A percentile compares a stretch with the other conserved stretches of the same genome.
phyloP scores from a whole-genome alignment of 306 rosid species.

The Lathyrus tuberosus region DNA sequence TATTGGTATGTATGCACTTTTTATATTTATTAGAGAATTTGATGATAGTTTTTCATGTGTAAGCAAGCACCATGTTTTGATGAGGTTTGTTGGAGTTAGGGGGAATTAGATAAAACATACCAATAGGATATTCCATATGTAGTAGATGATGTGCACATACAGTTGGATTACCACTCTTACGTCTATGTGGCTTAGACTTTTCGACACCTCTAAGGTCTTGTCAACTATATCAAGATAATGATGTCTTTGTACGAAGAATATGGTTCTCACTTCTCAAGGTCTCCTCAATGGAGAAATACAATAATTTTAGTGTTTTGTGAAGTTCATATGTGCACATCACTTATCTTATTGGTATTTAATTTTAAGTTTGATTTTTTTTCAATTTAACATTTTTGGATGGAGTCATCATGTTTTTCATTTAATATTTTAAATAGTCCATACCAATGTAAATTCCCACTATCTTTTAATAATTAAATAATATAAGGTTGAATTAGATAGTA shows the following conservation, averaged over 20 bases:
- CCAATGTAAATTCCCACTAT: no score
- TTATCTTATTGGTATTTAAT: no score
- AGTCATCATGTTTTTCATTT: no score
- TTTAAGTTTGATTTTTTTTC: no score
- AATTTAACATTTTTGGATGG: no score
- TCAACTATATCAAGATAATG: not conserved
- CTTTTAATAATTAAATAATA: no score
- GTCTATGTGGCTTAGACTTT: not conserved
- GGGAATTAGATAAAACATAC: slow-evolving; percentile 26
- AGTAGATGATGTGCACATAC: not conserved
- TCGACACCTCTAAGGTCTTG: slow-evolving; percentile 25
- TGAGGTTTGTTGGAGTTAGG: slow-evolving; percentile 22
- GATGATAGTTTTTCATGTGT: not conserved
- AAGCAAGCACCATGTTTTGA: not conserved
- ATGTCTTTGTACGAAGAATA: slow-evolving; percentile 22
- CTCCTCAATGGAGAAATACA: no score
- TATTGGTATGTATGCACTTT: no score
- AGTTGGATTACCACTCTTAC: not conserved
- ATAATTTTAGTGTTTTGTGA: no score
- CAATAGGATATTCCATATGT: slow-evolving; percentile 44
- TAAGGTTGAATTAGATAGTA: no score
- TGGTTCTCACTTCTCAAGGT: not conserved
- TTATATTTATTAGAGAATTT: not conserved
- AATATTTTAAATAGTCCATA: no score
- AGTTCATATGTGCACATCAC: no score